Base-by-base conservation (phyloP, 805 yeast genomes). In the Yamadazyma nakazawae region DNA sequence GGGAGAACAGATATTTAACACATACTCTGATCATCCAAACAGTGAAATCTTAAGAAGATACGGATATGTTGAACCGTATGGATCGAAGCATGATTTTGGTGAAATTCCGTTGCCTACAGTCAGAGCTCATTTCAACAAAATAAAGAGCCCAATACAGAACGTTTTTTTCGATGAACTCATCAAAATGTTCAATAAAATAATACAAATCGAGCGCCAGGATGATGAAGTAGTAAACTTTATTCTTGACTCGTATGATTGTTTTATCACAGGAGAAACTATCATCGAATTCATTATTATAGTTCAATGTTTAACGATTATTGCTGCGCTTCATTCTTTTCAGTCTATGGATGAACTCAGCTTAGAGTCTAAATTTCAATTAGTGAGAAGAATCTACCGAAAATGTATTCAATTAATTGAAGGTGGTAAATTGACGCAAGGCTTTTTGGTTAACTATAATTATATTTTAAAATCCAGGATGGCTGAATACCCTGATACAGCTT, bases 11-110 rank as follows among this genome's bases (percentile, higher is more conserved):
- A 72, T 92, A 3, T 91, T 79, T 66, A 92, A 92, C 65, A 85
- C 89, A 0, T 92, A 94, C 62, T 95, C 96, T 0, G 94, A 90
- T 38, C 82, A 87, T 53, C 94, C 97, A 32, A 92, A 91, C 62
- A 72, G 92, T n/a, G 98, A 94, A 58, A 75, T 94, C 28, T 70
- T 94, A 46, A 78, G 99, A 57, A 77, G 96, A 47, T 92, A 92
- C 56, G 99, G 99, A 0, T 92, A 88, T 57, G 94, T 89, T 21
- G 97, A 91, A 65, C 62, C 68, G 51, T 74, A 72, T 17, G 88
- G 88, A 0, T 85, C 94, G 1, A 79, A 77, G 40, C 80, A 72
- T 60, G 98, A 92, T 62, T 85, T 87, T 57, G 96, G 84, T 7
- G 98, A 92, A 63, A 56, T 92, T 2, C 72, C 82, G 1, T 53